A percentile compares a stretch with the other conserved stretches of the same genome.
phyloP scores from a whole-genome alignment of 148 eudicot species.

The Simmondsia chinensis region DNA sequence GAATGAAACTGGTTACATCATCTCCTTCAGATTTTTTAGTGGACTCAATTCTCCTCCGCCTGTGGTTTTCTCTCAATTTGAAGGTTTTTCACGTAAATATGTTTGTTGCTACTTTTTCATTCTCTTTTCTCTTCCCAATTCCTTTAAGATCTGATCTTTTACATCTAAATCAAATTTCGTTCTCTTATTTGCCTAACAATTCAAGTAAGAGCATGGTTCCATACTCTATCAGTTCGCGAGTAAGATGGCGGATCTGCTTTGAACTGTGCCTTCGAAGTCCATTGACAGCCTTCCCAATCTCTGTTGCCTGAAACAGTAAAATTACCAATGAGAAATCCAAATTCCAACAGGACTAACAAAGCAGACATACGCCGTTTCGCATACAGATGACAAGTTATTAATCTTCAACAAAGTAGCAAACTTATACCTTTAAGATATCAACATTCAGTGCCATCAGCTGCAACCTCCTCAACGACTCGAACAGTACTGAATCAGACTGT shows the following conservation, averaged over 20 bases:
- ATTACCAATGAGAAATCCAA: slow-evolving; percentile 1
- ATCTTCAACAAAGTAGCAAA: slow-evolving; percentile 10
- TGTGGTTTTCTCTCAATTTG: too few relatives aligned
- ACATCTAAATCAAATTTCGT: too few relatives aligned
- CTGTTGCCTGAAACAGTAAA: slow-evolving; percentile 55
- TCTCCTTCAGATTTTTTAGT: too few relatives aligned
- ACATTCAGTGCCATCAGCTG: slow-evolving; percentile 69
- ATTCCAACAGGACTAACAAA: slow-evolving; percentile 1
- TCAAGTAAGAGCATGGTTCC: slow-evolving; percentile 18
- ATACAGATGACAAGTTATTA: background rate
- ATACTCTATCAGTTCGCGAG: slow-evolving; percentile 58
- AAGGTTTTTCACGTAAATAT: too few relatives aligned
- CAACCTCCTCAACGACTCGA: slow-evolving; percentile 75
- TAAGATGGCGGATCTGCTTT: slow-evolving; percentile 51
- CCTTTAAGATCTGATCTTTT: too few relatives aligned
- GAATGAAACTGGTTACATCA: too few relatives aligned
- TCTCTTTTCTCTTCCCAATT: too few relatives aligned
- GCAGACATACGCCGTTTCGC: too few relatives aligned
- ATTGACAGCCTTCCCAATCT: slow-evolving; percentile 86
- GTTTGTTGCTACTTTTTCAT: too few relatives aligned
- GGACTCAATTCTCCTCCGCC: too few relatives aligned
- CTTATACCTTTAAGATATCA: slow-evolving; percentile 62
- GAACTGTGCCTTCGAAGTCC: slow-evolving; percentile 50
- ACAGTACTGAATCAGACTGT: slow-evolving; percentile 63
- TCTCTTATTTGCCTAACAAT: too few relatives aligned